These are phyloP conservation scores for Rhizopus arrhizus DNA, from an alignment of 371 early-diverging fungal species.

Conservation along the genomic window DNA sequence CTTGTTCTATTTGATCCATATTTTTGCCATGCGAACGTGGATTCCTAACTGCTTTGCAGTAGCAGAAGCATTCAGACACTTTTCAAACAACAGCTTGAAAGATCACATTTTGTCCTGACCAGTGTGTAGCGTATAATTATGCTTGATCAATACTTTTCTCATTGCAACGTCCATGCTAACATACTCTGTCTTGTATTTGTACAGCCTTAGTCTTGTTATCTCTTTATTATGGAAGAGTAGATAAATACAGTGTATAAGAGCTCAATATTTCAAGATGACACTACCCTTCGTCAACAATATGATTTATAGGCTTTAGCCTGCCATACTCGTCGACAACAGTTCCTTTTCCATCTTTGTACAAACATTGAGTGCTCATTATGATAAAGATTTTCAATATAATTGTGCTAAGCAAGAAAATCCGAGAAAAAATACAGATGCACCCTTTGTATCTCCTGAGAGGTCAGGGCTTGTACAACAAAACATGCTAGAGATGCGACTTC, in stretches of 20 bases:
- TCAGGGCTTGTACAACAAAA: background rate
- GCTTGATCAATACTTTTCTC: slow-evolving; percentile 3
- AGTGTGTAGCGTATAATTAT: slow-evolving; percentile 8
- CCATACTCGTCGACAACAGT: slow-evolving; percentile 15
- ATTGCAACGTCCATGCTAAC: background rate
- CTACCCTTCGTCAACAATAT: slow-evolving; percentile 20
- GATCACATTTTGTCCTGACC: slow-evolving; percentile 9
- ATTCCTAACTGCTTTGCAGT: slow-evolving; percentile 20
- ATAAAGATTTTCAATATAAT: background rate
- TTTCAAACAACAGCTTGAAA: slow-evolving; percentile 15
- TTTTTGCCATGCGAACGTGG: slow-evolving; percentile 17
- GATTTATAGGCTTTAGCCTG: slow-evolving; percentile 23
- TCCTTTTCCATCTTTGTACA: slow-evolving; percentile 28
- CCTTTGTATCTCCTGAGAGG: background rate
- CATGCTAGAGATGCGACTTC: background rate
- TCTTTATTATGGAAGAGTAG: background rate
- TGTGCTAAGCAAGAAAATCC: background rate
- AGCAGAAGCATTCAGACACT: slow-evolving; percentile 10
- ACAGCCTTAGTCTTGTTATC: background rate
- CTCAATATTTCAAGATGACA: slow-evolving; percentile 8
- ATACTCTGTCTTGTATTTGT: background rate
- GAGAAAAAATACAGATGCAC: background rate
- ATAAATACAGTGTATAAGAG: slow-evolving; percentile 6
- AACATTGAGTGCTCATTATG: slow-evolving; percentile 18
- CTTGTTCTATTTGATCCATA: slow-evolving; percentile 17